Percentiles rank a stretch among this genome's conserved stretches.
Evolutionary conservation across 306 rosid genomes (phyloP).

Genomic region (Macrotyloma uniflorum): DNA sequence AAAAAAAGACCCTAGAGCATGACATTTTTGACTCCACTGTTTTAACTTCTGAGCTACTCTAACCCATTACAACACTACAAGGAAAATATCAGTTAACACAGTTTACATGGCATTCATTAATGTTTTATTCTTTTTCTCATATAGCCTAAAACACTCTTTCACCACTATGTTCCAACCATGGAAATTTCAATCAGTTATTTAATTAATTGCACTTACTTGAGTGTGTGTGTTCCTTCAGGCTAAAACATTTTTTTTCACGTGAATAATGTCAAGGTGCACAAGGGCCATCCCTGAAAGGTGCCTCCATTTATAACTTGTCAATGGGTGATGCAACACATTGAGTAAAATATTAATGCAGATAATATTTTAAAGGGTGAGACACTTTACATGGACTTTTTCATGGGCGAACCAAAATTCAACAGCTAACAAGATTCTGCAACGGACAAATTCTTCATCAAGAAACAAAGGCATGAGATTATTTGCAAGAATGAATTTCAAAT

Average conservation of each 20-base stretch:
- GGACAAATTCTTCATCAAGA: conserved; percentile 49
- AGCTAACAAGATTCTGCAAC: conserved; percentile 49
- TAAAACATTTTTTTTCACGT: conserved; percentile 47
- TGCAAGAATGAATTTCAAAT: conserved; percentile 35
- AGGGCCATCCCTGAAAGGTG: conserved; percentile 40
- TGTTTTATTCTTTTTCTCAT: background rate
- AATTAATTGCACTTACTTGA: conserved; percentile 21
- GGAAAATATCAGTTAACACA: conserved; percentile 25
- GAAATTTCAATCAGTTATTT: conserved; percentile 4
- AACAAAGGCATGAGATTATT: conserved; percentile 32
- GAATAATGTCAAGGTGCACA: conserved; percentile 52
- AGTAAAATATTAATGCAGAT: conserved; percentile 43
- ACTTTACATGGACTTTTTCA: conserved; percentile 46
- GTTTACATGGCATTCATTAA: conserved; percentile 13
- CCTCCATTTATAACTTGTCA: conserved; percentile 51
- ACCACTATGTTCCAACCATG: conserved; percentile 21
- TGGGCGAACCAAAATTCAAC: conserved; percentile 49
- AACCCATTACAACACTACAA: background rate
- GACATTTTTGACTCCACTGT: conserved; percentile 46
- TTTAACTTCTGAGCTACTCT: conserved; percentile 34
- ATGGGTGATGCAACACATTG: conserved; percentile 50
- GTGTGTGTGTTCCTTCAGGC: conserved; percentile 29
- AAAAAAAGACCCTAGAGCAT: conserved; percentile 39
- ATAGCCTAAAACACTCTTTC: background rate
- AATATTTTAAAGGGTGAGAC: conserved; percentile 38